Percentiles rank a stretch among this genome's conserved stretches.
Conservation (phyloP, 768 basidiomycete species). For the Mycena rosella region DNA sequence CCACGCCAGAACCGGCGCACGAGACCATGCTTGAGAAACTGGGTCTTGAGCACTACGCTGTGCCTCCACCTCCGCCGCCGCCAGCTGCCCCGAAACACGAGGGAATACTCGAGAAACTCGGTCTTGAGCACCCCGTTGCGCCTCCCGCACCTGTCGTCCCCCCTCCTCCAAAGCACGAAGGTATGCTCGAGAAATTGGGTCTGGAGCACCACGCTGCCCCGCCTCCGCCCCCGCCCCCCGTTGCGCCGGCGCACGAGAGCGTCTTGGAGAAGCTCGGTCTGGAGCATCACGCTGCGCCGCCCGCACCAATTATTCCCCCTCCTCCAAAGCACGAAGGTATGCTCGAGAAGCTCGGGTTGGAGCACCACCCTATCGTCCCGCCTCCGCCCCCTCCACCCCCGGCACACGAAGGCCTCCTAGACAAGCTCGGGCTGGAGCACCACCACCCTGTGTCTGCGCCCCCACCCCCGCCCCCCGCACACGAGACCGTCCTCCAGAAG, state of each 20-base stretch:
- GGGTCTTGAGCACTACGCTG: too few species aligned
- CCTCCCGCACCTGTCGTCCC: conserved; percentile 6
- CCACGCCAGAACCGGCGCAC: conserved; percentile 11
- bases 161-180: not conserved
- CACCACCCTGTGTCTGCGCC: not conserved
- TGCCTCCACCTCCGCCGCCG: conserved; percentile 8
- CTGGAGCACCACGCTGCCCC: not conserved
- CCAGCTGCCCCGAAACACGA: conserved; percentile 11
- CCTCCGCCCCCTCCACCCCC: not conserved
- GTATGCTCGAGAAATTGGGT: conserved; percentile 1
- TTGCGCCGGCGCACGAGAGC: not conserved
- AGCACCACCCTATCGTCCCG: not conserved
- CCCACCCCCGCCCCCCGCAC: not conserved
- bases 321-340: conserved; percentile 4
- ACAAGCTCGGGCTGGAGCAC: not conserved
- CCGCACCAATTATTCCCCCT: not conserved
- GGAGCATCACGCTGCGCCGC: not conserved
- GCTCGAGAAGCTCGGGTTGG: conserved; percentile 15
- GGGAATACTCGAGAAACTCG: conserved; percentile 13
- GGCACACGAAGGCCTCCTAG: conserved; percentile 13
- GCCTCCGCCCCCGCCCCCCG: not conserved
- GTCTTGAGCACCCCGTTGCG: conserved; percentile 14
- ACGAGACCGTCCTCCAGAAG: conserved; percentile 14
- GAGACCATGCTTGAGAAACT: conserved; percentile 16
- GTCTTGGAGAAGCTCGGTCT: not conserved